phyloP scores from a whole-genome alignment of 1,284 basidiomycete species.

The Malassezia psittaci region DNA sequence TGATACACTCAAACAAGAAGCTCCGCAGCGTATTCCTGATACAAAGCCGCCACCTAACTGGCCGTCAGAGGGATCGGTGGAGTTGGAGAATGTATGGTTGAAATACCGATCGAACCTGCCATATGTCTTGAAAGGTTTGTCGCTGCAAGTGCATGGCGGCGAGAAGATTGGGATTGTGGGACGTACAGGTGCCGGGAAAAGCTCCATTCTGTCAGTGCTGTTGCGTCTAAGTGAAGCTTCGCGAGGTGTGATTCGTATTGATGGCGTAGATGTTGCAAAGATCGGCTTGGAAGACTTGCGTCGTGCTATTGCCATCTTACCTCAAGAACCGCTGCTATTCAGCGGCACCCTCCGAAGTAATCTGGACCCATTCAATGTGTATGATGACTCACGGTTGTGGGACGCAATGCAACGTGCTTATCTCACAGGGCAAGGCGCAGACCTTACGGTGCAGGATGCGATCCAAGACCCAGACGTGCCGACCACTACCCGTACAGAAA shows the following conservation, averaged over 20 bases:
- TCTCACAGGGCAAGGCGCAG: slow-evolving; percentile 17
- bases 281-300: slow-evolving; percentile 51
- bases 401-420: slow-evolving; percentile 47
- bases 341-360: slow-evolving; percentile 49
- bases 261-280: slow-evolving; percentile 55
- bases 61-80: slow-evolving; percentile 44
- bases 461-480: background rate
- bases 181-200: slow-evolving; percentile 56
- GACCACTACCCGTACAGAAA: background rate
- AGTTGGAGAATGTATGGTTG: slow-evolving; percentile 48
- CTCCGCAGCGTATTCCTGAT: slow-evolving; percentile 29
- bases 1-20: slow-evolving; percentile 41
- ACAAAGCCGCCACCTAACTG: slow-evolving; percentile 32
- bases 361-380: slow-evolving; percentile 46
- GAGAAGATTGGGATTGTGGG: slow-evolving; percentile 56
- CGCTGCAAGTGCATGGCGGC: slow-evolving; percentile 48
- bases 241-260: slow-evolving; percentile 60
- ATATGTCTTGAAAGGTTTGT: slow-evolving; percentile 51
- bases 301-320: slow-evolving; percentile 31
- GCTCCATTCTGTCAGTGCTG: slow-evolving; percentile 61
- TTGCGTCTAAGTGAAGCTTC: slow-evolving; percentile 63
- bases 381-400: slow-evolving; percentile 46
- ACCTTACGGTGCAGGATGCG: slow-evolving; percentile 19
- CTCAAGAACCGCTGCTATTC: slow-evolving; percentile 48
- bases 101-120: slow-evolving; percentile 52